Base-by-base conservation (phyloP, 2,329 filamentous ascomycete genomes). In the Colletotrichum salicis region DNA sequence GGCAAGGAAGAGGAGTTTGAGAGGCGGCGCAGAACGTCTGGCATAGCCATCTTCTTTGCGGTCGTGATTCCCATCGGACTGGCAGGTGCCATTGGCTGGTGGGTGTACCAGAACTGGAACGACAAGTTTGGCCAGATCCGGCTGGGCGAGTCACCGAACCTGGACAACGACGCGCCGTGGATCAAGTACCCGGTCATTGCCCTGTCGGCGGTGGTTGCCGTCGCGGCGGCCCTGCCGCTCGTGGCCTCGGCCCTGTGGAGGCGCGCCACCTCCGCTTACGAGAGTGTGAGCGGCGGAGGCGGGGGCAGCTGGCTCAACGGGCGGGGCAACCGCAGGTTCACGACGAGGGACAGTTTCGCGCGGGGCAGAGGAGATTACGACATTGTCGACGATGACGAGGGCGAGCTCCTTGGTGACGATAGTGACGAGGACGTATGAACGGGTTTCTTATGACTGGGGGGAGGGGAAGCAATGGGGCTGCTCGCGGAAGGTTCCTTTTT, bases 121-220 rank as follows among this genome's bases (percentile, higher is more conserved):
- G 91, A 91, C 81, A 97, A 97, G 80, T 97, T 98, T 79, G 96
- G 96, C 12, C 92, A 96, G 79, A 96, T 99, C 79, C 90, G 94
- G 27, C 90, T 99, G 15, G 96, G 96, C 67, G 96, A 98, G 77
- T 77, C 78, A 71, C 81, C 78, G 27, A 74, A 81, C 82, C 81
- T 95, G 73, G 90, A 95, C 78, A 88, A 89, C 74, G 92, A 97
- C 64, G 89, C 91, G 56, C 89, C 92, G 1, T 94, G 93, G 86
- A 88, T 99, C 79, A 91, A 91, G 77, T 94, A 96, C 76, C 95
- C 96, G 2, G 91, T 98, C 64, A 90, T 94, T 61, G 90, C 89
- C 22, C 83, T 93, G 10, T 91, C 92, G 29, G 92, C 91, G 0
- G 78, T 88, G 3, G 90, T 89, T 2, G 91, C 91, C 1, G 84